Evolutionary conservation across 805 yeast genomes (phyloP).

Genomic region (Ogataea sp.): DNA sequence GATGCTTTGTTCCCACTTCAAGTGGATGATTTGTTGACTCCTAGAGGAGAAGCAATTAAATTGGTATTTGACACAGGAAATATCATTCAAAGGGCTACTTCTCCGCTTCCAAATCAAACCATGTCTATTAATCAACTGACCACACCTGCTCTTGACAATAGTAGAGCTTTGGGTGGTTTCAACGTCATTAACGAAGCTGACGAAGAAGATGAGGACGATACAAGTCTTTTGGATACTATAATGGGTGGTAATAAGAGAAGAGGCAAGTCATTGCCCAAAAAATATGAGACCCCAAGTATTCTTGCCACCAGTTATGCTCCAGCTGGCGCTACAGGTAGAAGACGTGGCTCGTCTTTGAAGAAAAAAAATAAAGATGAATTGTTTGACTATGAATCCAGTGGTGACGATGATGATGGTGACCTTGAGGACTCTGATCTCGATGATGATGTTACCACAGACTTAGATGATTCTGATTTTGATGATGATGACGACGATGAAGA

Average conservation of each 20-base stretch:
- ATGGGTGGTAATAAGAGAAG: too few relatives aligned
- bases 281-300: not conserved
- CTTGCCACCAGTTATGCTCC: not conserved
- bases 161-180: not conserved
- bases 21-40: conserved; percentile 20
- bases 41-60: conserved; percentile 30
- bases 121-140: conserved; percentile 1
- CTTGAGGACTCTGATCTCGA: too few relatives aligned
- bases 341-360: not conserved
- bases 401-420: not conserved
- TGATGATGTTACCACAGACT: conserved; percentile 5
- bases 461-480: conserved; percentile 13
- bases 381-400: not conserved
- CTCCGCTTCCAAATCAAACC: conserved; percentile 6
- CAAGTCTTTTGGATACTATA: conserved; percentile 1
- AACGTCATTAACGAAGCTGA: conserved; percentile 9
- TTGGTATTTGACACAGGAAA: conserved; percentile 29
- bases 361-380: not conserved
- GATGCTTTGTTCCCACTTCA: not conserved
- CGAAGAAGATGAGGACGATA: conserved; percentile 3
- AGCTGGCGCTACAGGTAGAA: not conserved
- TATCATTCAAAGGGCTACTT: conserved; percentile 19
- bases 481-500: conserved; percentile 15
- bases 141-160: too few relatives aligned
- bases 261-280: too few relatives aligned